Evolutionary conservation across 371 early-diverging fungal species (phyloP), one percentile per base, ranked within the genome.

Genomic region (Mortierella sp.): DNA sequence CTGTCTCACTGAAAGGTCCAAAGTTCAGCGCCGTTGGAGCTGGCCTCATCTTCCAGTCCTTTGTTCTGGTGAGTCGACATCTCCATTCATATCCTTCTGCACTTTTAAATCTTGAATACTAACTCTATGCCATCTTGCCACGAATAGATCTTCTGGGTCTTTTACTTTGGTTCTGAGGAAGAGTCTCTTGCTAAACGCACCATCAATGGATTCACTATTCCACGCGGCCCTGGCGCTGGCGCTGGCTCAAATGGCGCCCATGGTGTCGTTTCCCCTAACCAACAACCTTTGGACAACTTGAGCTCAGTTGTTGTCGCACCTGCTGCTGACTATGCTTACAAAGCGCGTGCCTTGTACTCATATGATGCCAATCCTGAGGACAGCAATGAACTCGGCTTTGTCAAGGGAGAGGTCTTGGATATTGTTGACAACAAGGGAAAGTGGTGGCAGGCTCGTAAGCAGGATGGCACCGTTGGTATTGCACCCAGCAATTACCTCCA

Each of bases 401-500:
- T 77, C 22, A 96, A 96, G 88, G 93, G 93, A 70, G 97, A 97
- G 66, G 68, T 88, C 0, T 81, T 98, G 79, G 95, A 95, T 32
- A 91, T 98, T 65, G 77, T 94, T 31, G 96, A 97, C 83, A 94
- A 89, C 78, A 91, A 93, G 84, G 98, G 98, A 82, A 95, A 96
- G 75, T 98, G 98, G 98, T 98, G 98, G 98, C 93, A 95, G 83
- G 97, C 94, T 49, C 90, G 91, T 63, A 93, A 92, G 72, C 82
- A 84, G 51, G 93, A 96, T 75, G 97, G 96, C 17, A 78, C 88
- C 7, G 82, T 89, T 19, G 98, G 98, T 64, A 97, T 98, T 84
- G 96, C 93, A 29, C 98, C 98, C 55, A 93, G 93, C 83, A 98
- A 98, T 86, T 98, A 96, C 53, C 74, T 79, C 26, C 79, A 79